Evolutionary conservation across 352 stramenopile genomes (phyloP), one percentile per base, ranked within the genome.

Genomic region (Phytophthora europaea): DNA sequence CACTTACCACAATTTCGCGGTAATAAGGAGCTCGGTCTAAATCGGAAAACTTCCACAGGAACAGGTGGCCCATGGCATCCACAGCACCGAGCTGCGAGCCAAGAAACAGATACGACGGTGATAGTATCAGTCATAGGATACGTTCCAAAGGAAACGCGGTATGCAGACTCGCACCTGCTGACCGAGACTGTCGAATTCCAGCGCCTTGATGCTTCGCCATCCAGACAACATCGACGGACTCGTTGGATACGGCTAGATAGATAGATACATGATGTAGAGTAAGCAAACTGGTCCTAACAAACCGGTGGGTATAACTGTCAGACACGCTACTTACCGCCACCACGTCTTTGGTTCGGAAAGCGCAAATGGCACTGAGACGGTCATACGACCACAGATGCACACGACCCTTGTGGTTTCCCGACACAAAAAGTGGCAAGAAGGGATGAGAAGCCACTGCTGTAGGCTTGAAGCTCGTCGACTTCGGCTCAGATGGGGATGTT

Each of bases 351-450:
- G 76, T 87, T 77, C 90, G 87, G 62, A 94, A 95, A 16, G 82
- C 71, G 54, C 76, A 92, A 36, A 92, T 70, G 16, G 84, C 65
- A 69, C 85, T 95, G 22, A 95, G 71, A 36, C 87, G 92, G 59
- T 97, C 90, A 67, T 89, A 97, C 0, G 89, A 93, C 90, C 89
- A 97, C 56, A 97, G 47, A 63, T 96, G 89, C 28, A 96, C 78
- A 55, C 83, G 83, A 2, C 90, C 90, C 60, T 95, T 95, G 51
- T 92, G 83, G 54, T 88, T 94, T 43, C 90, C 90, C 1, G 89
- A 94, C 40, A 90, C 86, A 55, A 96, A 97, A 9, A 95, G 68
- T 18, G 90, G 85, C 10, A 97, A 65, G 50, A 88, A 92, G 8
- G 90, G 90, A 60, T 97, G 90, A 1, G 88, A 91, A 52, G 87